Conservation (phyloP, 2,329 filamentous ascomycete species). For the Arthroderma uncinatum region DNA sequence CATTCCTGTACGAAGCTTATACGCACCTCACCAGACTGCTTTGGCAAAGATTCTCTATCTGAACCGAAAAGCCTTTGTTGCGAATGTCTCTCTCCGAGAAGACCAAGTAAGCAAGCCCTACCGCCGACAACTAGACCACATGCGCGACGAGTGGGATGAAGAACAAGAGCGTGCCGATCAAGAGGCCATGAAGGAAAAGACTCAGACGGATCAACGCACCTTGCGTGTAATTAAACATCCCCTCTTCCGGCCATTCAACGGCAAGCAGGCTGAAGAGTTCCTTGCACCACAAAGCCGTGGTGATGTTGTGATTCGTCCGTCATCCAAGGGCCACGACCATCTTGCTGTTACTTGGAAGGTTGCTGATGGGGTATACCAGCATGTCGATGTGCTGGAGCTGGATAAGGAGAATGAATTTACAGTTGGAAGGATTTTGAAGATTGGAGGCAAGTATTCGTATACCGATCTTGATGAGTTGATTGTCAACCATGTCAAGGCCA, state of each 20-base stretch:
- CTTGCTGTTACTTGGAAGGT: slow-evolving; percentile 98
- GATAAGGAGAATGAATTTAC: slow-evolving; percentile 97
- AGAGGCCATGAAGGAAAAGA: slow-evolving; percentile 75
- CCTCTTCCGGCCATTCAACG: slow-evolving; percentile 86
- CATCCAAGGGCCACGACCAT: slow-evolving; percentile 90
- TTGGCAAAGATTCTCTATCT: slow-evolving; percentile 80
- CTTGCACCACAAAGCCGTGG: slow-evolving; percentile 74
- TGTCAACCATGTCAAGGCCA: slow-evolving; percentile 91
- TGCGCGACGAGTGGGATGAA: slow-evolving; percentile 77
- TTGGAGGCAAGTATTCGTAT: slow-evolving; percentile 82
- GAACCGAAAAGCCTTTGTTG: slow-evolving; percentile 73
- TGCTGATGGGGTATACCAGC: slow-evolving; percentile 88
- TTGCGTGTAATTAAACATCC: slow-evolving; percentile 97
- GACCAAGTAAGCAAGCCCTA: slow-evolving; percentile 65
- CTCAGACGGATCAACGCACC: slow-evolving; percentile 70
- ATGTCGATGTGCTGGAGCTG: slow-evolving; percentile 92
- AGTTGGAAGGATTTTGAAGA: slow-evolving; percentile 72
- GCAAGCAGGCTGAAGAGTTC: slow-evolving; percentile 84
- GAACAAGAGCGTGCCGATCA: slow-evolving; percentile 68
- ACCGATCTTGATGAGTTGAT: slow-evolving; percentile 95
- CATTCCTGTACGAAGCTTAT: slow-evolving; percentile 59
- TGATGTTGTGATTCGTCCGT: slow-evolving; percentile 89
- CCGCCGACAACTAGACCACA: slow-evolving; percentile 57
- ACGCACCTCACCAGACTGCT: slow-evolving; percentile 68
- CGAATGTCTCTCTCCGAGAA: slow-evolving; percentile 74